phyloP scores from a whole-genome alignment of 768 basidiomycete species.

The Termitomyces bulborhizus region DNA sequence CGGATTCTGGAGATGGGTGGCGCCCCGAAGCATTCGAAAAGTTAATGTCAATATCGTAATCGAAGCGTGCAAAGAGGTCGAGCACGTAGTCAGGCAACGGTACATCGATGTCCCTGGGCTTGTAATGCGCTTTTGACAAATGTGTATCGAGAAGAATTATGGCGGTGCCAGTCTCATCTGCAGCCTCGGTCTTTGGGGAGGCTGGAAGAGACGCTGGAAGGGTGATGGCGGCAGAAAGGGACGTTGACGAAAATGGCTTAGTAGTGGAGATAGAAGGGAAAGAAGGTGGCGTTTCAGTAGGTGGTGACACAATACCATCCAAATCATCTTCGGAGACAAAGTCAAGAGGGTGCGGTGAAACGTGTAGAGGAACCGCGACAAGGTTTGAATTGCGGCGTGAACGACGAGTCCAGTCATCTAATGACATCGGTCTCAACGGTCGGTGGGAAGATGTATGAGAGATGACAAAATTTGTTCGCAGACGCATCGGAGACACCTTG shows the following conservation, averaged over 20 bases:
- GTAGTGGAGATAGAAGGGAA: neutral
- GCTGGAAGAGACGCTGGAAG: neutral
- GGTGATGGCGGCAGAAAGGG: conserved; percentile 4
- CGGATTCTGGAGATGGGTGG: neutral
- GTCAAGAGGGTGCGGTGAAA: neutral
- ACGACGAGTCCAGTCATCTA: conserved; percentile 9
- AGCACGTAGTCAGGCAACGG: conserved; percentile 17
- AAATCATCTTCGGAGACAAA: conserved; percentile 6
- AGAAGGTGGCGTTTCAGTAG: conserved; percentile 3
- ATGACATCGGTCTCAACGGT: conserved; percentile 11
- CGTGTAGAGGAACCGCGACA: neutral
- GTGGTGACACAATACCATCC: conserved; percentile 2
- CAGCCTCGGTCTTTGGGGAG: neutral
- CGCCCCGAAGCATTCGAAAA: neutral
- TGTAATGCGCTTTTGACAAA: neutral
- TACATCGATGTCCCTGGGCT: conserved; percentile 6
- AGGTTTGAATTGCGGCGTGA: neutral
- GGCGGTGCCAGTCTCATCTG: conserved; percentile 12
- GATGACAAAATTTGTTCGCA: conserved; percentile 21
- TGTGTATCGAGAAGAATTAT: conserved; percentile 10
- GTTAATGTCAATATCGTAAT: conserved; percentile 3
- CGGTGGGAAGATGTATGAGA: conserved; percentile 7
- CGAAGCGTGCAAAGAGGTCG: conserved; percentile 16
- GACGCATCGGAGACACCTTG: conserved; percentile 26
- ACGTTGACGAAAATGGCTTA: conserved; percentile 4